These are phyloP conservation scores for Alectoria sarmentosa DNA, from an alignment of 495 filamentous ascomycete genomes.

Conservation along the genomic window DNA sequence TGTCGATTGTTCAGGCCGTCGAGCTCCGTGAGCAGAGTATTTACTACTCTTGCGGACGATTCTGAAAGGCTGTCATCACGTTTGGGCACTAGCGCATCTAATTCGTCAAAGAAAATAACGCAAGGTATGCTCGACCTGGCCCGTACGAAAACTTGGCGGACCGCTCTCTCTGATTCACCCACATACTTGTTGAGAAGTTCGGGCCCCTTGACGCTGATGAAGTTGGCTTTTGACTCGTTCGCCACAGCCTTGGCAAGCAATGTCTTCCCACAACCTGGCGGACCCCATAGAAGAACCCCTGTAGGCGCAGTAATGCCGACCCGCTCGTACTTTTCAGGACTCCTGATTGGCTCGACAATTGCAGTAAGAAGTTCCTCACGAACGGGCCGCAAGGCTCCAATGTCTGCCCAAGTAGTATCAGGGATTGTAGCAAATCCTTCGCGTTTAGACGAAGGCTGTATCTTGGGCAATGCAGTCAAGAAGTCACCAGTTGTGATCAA, in stretches of 20 bases:
- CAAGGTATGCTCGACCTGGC: slow-evolving; percentile 83
- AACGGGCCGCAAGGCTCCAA: slow-evolving; percentile 74
- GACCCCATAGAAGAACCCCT: slow-evolving; percentile 93
- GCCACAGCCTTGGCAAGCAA: slow-evolving; percentile 94
- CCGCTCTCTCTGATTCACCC: slow-evolving; percentile 87
- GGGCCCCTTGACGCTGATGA: slow-evolving; percentile 96
- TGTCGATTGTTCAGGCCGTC: slow-evolving; percentile 75
- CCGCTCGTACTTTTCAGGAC: slow-evolving; percentile 68
- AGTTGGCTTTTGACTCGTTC: slow-evolving; percentile 91
- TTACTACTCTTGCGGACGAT: slow-evolving; percentile 82
- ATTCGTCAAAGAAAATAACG: slow-evolving; percentile 96
- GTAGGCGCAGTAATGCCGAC: slow-evolving; percentile 85
- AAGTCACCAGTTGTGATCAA: slow-evolving; percentile 59
- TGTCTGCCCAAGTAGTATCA: slow-evolving; percentile 92
- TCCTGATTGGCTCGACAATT: slow-evolving; percentile 87
- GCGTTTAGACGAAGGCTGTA: slow-evolving; percentile 88
- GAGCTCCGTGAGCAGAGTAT: slow-evolving; percentile 92
- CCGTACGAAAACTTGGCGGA: slow-evolving; percentile 86
- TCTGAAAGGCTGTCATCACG: slow-evolving; percentile 78
- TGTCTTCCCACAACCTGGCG: slow-evolving; percentile 95
- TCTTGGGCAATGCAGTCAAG: slow-evolving; percentile 67
- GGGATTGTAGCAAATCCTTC: slow-evolving; percentile 97
- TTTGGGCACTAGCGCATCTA: slow-evolving; percentile 84
- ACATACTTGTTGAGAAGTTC: slow-evolving; percentile 94
- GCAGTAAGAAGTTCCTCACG: slow-evolving; percentile 78